phyloP scores from a whole-genome alignment of 2,329 filamentous ascomycete genomes.

The Ascochyta viciae-villosae region DNA sequence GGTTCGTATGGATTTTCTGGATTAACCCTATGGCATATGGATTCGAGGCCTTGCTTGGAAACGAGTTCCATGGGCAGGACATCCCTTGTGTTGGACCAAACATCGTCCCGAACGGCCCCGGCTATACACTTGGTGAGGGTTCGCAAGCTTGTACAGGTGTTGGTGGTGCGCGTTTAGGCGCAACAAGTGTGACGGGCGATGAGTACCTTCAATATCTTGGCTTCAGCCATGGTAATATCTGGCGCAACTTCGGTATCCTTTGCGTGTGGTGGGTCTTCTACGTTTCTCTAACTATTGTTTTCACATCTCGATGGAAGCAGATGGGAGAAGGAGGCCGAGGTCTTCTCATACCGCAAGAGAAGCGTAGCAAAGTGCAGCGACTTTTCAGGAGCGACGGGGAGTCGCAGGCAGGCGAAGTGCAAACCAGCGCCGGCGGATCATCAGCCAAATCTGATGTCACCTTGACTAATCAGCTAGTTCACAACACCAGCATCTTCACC shows the following conservation, averaged over 20 bases:
- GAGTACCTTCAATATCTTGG: slow-evolving; percentile 55
- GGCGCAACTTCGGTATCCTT: slow-evolving; percentile 54
- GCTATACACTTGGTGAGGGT: too few species aligned
- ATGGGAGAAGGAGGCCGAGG: slow-evolving; percentile 64
- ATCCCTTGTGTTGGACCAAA: too few species aligned
- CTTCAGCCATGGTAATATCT: slow-evolving; percentile 26
- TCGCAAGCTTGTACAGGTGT: too few species aligned
- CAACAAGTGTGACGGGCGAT: slow-evolving; percentile 60
- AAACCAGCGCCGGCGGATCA: neutral
- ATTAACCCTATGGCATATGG: slow-evolving; percentile 77
- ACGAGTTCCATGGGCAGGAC: too few species aligned
- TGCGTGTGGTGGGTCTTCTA: slow-evolving; percentile 51
- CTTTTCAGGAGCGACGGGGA: too few species aligned
- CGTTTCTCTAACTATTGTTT: slow-evolving; percentile 63
- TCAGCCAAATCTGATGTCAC: neutral
- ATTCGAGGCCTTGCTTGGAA: slow-evolving; percentile 64
- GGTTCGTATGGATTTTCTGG: slow-evolving; percentile 84
- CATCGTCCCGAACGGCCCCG: too few species aligned
- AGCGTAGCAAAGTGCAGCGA: too few species aligned
- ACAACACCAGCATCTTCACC: slow-evolving; percentile 66
- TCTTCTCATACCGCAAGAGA: slow-evolving; percentile 52
- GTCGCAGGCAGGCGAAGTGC: too few species aligned
- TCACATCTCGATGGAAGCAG: slow-evolving; percentile 52
- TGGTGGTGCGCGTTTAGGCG: too few species aligned
- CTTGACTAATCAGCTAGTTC: slow-evolving; percentile 56